Percentiles rank a stretch among this genome's conserved stretches.
Evolutionary conservation across 495 filamentous ascomycete species (phyloP).

Genomic region (Penicillium cataractarum): DNA sequence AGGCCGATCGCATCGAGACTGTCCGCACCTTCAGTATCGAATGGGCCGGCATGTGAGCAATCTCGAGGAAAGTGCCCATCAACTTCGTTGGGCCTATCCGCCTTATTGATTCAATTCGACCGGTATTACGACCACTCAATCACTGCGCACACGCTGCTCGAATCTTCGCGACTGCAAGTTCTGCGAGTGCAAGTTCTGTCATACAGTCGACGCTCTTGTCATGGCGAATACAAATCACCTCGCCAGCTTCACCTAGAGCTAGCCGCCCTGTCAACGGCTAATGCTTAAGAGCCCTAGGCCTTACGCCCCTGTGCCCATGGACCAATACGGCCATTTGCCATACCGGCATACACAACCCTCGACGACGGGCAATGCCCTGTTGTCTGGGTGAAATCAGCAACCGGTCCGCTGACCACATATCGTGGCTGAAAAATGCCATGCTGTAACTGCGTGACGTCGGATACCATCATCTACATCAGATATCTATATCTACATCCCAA

Average conservation of each 20-base stretch:
- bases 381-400: too few relatives aligned
- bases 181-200: neutral
- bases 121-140: neutral
- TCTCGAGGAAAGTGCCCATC: neutral
- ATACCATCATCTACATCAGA: neutral
- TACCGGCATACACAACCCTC: too few relatives aligned
- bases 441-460: neutral
- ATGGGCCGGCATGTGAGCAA: constrained; percentile 77
- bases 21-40: constrained; percentile 78
- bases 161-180: neutral
- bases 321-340: neutral
- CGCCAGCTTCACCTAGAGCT: too few relatives aligned
- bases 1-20: constrained; percentile 30
- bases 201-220: neutral
- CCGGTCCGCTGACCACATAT: neutral
- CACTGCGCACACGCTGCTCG: neutral
- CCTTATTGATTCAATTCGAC: neutral
- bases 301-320: too few relatives aligned
- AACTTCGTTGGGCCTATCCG: neutral
- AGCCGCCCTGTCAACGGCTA: neutral
- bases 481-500: neutral
- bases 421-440: neutral
- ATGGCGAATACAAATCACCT: too few relatives aligned
- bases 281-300: too few relatives aligned
- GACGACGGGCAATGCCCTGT: neutral